Conservation (phyloP, 768 basidiomycete genomes). For the Lentinula aciculospora region DNA sequence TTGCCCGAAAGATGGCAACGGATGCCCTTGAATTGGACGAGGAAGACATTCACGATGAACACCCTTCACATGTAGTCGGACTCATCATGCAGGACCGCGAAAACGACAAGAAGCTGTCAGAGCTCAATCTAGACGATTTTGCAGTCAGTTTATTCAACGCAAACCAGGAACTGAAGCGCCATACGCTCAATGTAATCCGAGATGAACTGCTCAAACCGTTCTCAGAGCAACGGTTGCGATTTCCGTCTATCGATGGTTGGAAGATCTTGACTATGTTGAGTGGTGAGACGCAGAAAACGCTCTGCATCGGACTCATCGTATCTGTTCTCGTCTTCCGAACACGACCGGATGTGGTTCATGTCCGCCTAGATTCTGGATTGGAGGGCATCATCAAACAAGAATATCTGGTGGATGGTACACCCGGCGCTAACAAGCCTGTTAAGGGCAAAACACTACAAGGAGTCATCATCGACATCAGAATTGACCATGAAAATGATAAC, state of each 20-base stretch:
- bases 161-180: constrained; percentile 80
- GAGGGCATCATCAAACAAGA: constrained; percentile 69
- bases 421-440: constrained; percentile 39
- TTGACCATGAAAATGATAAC: constrained; percentile 51
- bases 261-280: constrained; percentile 94
- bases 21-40: constrained; percentile 97
- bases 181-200: constrained; percentile 84
- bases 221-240: constrained; percentile 64
- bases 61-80: constrained; percentile 86
- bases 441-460: constrained; percentile 79
- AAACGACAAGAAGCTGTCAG: constrained; percentile 74
- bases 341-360: constrained; percentile 42
- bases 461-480: constrained; percentile 68
- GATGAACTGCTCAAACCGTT: constrained; percentile 81
- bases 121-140: constrained; percentile 94
- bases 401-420: constrained; percentile 48
- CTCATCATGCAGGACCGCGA: constrained; percentile 81
- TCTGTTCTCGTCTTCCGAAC: constrained; percentile 65
- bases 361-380: constrained; percentile 90
- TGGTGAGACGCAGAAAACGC: constrained; percentile 78
- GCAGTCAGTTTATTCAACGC: constrained; percentile 86
- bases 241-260: constrained; percentile 61
- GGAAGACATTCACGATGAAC: constrained; percentile 89
- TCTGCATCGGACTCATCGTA: constrained; percentile 76
- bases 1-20: constrained; percentile 97